Conservation (phyloP, 768 basidiomycete genomes). For the Boletus edulis region DNA sequence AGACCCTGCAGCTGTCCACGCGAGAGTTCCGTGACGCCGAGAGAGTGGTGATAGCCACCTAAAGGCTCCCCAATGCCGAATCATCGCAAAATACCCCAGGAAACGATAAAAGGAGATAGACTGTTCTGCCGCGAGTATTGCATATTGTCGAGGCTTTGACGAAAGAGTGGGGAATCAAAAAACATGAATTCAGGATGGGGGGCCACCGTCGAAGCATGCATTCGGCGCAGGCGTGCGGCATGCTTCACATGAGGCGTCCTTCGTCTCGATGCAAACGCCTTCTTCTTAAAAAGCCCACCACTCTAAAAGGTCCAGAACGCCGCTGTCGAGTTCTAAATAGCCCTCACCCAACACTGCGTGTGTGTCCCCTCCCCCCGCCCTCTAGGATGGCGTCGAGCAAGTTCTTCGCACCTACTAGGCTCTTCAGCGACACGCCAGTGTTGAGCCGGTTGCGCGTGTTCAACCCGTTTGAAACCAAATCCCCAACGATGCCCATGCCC, state of each 20-base stretch:
- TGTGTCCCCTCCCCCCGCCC: constrained; percentile 3
- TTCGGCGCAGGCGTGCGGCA: constrained; percentile 27
- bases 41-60: constrained; percentile 12
- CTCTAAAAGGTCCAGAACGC: constrained; percentile 15
- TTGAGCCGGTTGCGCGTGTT: constrained; percentile 24
- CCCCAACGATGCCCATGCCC: constrained; percentile 26
- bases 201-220: constrained; percentile 16
- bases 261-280: constrained; percentile 15
- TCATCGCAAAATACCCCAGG: neutral
- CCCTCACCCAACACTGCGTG: constrained; percentile 17
- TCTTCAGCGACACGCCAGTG: constrained; percentile 24
- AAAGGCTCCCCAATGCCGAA: neutral
- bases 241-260: constrained; percentile 29
- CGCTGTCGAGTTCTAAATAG: constrained; percentile 18
- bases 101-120: constrained; percentile 4
- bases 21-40: constrained; percentile 23
- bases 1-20: constrained; percentile 22
- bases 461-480: constrained; percentile 23
- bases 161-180: constrained; percentile 17
- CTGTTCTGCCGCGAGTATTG: constrained; percentile 1
- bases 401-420: constrained; percentile 15
- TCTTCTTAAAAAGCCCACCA: constrained; percentile 23
- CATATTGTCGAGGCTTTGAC: neutral
- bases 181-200: constrained; percentile 3
- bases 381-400: constrained; percentile 24